These are phyloP conservation scores for Udeniomyces megalosporus DNA, from an alignment of 768 basidiomycete species.

Conservation along the genomic window DNA sequence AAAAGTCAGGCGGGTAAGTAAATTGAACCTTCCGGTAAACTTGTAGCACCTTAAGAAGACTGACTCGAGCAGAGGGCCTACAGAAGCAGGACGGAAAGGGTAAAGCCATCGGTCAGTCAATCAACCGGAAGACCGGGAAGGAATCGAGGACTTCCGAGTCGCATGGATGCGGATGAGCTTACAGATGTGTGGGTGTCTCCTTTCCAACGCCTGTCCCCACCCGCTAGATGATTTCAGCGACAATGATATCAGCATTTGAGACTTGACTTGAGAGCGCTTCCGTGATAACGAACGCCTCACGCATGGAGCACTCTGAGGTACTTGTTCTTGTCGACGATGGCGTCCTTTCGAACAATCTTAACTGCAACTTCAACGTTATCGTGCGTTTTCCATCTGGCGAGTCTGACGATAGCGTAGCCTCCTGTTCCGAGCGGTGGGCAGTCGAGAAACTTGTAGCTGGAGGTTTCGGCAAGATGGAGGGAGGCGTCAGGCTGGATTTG, in stretches of 20 bases:
- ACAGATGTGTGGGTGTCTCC: constrained; percentile 1
- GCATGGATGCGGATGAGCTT: neutral
- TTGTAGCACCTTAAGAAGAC: neutral
- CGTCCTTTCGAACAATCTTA: constrained; percentile 8
- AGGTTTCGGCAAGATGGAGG: neutral
- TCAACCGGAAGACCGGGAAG: too few species aligned
- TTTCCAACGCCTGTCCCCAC: neutral
- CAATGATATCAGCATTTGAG: neutral
- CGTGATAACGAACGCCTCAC: neutral
- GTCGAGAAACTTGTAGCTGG: constrained; percentile 11
- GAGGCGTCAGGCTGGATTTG: too few species aligned
- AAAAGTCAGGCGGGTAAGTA: neutral
- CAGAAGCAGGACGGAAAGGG: neutral
- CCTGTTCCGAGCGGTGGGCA: constrained; percentile 12
- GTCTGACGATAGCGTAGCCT: constrained; percentile 8
- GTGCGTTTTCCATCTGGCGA: constrained; percentile 10
- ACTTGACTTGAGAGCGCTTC: neutral
- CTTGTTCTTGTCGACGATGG: constrained; percentile 11
- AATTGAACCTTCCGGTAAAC: too few species aligned
- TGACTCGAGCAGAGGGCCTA: constrained; percentile 6
- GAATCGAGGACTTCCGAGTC: neutral
- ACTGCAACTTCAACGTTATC: constrained; percentile 4
- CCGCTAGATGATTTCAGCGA: neutral
- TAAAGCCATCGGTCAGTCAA: too few species aligned
- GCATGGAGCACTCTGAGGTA: neutral